phyloP scores from a whole-genome alignment of 306 rosid genomes.

The Glycine tomentella region DNA sequence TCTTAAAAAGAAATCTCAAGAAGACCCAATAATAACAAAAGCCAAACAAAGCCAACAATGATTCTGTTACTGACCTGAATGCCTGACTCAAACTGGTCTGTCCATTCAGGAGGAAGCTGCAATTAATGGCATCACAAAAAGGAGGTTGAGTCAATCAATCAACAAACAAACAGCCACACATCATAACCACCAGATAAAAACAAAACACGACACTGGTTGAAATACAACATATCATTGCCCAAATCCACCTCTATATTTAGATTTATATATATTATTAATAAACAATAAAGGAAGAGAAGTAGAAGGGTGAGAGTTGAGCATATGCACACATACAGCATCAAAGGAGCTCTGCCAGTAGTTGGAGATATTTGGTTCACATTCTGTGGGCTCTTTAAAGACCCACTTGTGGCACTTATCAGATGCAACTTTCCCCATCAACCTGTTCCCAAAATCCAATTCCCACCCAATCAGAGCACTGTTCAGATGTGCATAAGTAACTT shows the following conservation, averaged over 20 bases:
- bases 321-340: slow-evolving; percentile 81
- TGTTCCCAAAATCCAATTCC: slow-evolving; percentile 42
- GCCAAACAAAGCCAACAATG: slow-evolving; percentile 35
- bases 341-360: slow-evolving; percentile 99
- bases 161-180: slow-evolving; percentile 34
- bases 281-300: not conserved
- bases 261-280: not conserved
- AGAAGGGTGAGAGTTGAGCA: not conserved
- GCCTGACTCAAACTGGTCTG: slow-evolving; percentile 97
- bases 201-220: slow-evolving; percentile 9
- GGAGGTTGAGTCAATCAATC: slow-evolving; percentile 51
- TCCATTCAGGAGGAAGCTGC: slow-evolving; percentile 99
- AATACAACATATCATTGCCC: not conserved
- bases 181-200: slow-evolving; percentile 35
- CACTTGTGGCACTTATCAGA: slow-evolving; percentile 99
- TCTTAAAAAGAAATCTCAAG: slow-evolving; percentile 1
- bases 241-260: slow-evolving; percentile 29
- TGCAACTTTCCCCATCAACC: slow-evolving; percentile 99
- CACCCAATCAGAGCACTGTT: slow-evolving; percentile 50
- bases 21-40: slow-evolving; percentile 13
- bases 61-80: slow-evolving; percentile 79
- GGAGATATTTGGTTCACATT: slow-evolving; percentile 95
- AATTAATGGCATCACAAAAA: slow-evolving; percentile 59
- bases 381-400: slow-evolving; percentile 99
- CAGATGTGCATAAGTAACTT: not conserved